These are phyloP conservation scores for Microsporum audouinii DNA, from an alignment of 2,329 filamentous ascomycete species.

Conservation along the genomic window DNA sequence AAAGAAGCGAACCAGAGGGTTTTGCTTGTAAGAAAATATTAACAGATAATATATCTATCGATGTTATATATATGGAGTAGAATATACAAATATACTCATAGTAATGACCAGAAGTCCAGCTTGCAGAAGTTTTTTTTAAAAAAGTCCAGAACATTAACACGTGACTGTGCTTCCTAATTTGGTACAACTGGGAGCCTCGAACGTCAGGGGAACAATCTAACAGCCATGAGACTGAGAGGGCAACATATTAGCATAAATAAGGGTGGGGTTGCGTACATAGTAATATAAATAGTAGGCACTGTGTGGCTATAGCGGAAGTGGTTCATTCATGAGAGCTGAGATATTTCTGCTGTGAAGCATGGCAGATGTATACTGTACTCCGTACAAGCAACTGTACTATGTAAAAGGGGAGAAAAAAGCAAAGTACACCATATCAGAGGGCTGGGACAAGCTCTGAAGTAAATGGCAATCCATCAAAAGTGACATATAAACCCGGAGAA, in stretches of 20 bases:
- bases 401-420: neutral
- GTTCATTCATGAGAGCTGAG: neutral
- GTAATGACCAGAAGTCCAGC: too few relatives aligned
- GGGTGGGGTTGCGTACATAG: neutral
- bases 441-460: neutral
- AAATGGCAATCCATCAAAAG: neutral
- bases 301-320: neutral
- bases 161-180: too few relatives aligned
- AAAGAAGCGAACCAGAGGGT: neutral
- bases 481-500: neutral
- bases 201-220: too few relatives aligned
- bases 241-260: too few relatives aligned
- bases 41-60: neutral
- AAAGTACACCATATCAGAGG: neutral
- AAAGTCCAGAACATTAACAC: too few relatives aligned
- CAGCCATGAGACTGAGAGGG: too few relatives aligned
- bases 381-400: neutral
- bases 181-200: too few relatives aligned
- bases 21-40: neutral
- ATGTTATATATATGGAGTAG: neutral
- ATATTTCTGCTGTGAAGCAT: neutral
- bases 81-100: neutral
- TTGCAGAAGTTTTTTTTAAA: too few relatives aligned
- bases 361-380: neutral
- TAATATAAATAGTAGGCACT: neutral